Evolutionary conservation across 106 monocot species (phyloP).

Genomic region (Dendrobium huoshanense): DNA sequence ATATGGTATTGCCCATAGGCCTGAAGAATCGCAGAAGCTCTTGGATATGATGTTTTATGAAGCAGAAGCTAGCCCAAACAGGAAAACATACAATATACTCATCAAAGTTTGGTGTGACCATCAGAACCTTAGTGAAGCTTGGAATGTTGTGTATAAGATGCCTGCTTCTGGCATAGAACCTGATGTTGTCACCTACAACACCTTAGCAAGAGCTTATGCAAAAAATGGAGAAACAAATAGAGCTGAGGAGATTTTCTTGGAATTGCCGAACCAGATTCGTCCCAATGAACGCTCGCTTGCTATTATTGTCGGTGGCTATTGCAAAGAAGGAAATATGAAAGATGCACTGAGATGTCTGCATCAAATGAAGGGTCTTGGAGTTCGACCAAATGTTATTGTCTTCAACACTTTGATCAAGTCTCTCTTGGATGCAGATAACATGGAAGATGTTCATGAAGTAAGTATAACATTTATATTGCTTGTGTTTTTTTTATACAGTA

Average conservation of each 20-base stretch:
- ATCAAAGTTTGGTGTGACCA: slow-evolving; percentile 87
- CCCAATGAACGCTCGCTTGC: slow-evolving; percentile 82
- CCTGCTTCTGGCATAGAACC: slow-evolving; percentile 44
- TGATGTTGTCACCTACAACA: slow-evolving; percentile 87
- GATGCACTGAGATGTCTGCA: slow-evolving; percentile 70
- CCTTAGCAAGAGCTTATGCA: slow-evolving; percentile 72
- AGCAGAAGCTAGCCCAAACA: slow-evolving; percentile 41
- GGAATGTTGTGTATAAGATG: slow-evolving; percentile 69
- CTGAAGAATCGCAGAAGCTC: slow-evolving; percentile 62
- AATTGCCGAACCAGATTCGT: slow-evolving; percentile 49
- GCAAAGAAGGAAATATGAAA: slow-evolving; percentile 69
- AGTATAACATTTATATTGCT: slow-evolving; percentile 13
- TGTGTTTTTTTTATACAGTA: not conserved
- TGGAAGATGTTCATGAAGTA: slow-evolving; percentile 58
- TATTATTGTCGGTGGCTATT: slow-evolving; percentile 74
- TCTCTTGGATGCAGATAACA: slow-evolving; percentile 66
- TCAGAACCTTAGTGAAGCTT: slow-evolving; percentile 62
- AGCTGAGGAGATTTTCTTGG: slow-evolving; percentile 67
- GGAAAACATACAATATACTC: slow-evolving; percentile 75
- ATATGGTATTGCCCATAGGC: slow-evolving; percentile 58
- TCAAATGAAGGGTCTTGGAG: slow-evolving; percentile 50
- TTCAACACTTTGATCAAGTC: slow-evolving; percentile 90
- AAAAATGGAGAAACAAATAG: slow-evolving; percentile 67
- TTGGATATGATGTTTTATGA: slow-evolving; percentile 57
- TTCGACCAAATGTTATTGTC: slow-evolving; percentile 63